A percentile compares a stretch with the other conserved stretches of the same genome.
Evolutionary conservation across 805 yeast genomes (phyloP).

Genomic region (Suhomyces pyralidae): DNA sequence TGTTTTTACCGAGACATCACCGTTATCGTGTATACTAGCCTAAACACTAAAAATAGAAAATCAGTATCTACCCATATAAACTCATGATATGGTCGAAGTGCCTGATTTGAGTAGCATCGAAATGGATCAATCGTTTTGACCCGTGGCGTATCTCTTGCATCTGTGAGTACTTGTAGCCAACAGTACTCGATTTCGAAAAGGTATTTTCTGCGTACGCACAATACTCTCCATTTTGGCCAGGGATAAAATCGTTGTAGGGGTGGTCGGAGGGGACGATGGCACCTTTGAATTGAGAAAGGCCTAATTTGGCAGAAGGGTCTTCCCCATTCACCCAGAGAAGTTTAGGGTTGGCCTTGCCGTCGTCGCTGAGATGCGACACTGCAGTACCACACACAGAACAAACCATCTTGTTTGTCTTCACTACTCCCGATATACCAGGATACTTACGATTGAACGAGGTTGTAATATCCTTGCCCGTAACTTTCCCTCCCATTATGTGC

Average conservation of each 20-base stretch:
- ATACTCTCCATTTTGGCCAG: background rate
- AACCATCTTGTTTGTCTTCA: conserved; percentile 3
- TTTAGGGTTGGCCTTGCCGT: conserved; percentile 2
- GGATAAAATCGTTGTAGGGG: conserved; percentile 5
- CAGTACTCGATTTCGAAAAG: background rate
- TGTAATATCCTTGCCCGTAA: background rate
- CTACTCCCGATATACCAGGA: conserved; percentile 9
- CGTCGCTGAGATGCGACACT: conserved; percentile 10
- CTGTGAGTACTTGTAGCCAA: background rate
- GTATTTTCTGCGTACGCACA: background rate
- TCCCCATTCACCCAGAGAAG: conserved; percentile 10
- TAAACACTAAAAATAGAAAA: background rate
- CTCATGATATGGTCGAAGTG: background rate
- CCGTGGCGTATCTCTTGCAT: background rate
- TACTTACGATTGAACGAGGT: conserved; percentile 6
- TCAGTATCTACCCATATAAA: background rate
- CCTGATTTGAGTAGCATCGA: background rate
- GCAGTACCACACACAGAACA: conserved; percentile 7
- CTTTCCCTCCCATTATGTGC: conserved; percentile 4
- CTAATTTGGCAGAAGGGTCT: background rate
- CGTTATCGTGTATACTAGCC: background rate
- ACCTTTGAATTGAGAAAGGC: conserved; percentile 2
- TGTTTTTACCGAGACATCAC: background rate
- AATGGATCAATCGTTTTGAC: background rate
- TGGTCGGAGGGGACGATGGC: conserved; percentile 9